phyloP scores from a whole-genome alignment of 148 eudicot genomes.

The Camellia granthamiana region DNA sequence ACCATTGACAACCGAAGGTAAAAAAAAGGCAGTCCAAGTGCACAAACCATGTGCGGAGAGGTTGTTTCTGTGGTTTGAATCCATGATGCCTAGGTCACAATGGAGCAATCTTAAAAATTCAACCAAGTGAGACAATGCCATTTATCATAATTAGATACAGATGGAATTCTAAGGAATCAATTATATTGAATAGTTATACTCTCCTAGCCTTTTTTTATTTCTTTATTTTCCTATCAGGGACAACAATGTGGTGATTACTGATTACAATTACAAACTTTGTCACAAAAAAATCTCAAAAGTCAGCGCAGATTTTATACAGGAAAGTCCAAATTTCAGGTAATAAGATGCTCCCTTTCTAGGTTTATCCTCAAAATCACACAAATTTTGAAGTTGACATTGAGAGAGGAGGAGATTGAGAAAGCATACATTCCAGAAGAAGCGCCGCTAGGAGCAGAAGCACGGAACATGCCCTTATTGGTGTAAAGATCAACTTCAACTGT shows the following conservation, averaged over 20 bases:
- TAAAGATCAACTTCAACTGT: constrained; percentile 87
- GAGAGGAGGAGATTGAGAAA: constrained; percentile 6
- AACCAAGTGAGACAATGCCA: neutral
- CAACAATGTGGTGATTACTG: neutral
- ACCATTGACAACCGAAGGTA: neutral
- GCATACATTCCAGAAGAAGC: constrained; percentile 76
- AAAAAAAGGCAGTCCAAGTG: neutral
- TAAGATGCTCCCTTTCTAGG: neutral
- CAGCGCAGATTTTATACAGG: neutral
- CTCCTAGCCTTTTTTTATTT: neutral
- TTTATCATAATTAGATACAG: neutral
- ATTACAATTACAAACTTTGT: neutral
- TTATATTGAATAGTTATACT: neutral
- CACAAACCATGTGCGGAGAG: too few relatives aligned
- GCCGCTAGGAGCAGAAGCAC: constrained; percentile 87
- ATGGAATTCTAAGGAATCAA: neutral
- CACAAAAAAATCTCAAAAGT: neutral
- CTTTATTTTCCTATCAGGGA: neutral
- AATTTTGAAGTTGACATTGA: neutral
- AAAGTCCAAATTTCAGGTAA: neutral
- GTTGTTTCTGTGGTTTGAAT: too few relatives aligned
- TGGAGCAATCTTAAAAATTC: neutral
- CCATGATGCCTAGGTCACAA: too few relatives aligned
- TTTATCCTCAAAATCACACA: neutral
- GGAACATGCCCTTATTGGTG: constrained; percentile 89